Conservation (phyloP, 176 grass and related monocot genomes). For the Zoysia pacifica region DNA sequence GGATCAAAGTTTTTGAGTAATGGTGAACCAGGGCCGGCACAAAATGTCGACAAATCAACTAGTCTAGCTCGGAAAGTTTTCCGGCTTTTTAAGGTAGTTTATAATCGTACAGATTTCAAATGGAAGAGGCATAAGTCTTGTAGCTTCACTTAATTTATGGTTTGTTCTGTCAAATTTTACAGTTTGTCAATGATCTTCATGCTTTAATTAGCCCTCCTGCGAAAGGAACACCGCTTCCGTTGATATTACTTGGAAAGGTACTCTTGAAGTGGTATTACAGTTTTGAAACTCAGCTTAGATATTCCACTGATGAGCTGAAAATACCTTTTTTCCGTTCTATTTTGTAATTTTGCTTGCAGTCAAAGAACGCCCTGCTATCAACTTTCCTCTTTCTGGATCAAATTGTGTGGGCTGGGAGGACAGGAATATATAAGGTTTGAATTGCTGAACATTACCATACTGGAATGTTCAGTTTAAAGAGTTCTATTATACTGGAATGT, state of each 20-base stretch:
- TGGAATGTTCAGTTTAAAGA: too few relatives aligned
- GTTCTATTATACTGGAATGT: not conserved
- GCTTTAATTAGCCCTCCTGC: slow-evolving; percentile 74
- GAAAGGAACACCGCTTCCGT: slow-evolving; percentile 80
- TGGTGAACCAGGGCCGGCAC: slow-evolving; percentile 71
- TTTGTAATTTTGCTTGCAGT: slow-evolving; percentile 48
- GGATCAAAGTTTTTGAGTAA: slow-evolving; percentile 90
- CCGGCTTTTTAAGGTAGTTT: slow-evolving; percentile 71
- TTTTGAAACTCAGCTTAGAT: not conserved
- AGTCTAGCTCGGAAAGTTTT: slow-evolving; percentile 89
- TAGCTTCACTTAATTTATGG: not conserved
- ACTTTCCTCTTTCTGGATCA: slow-evolving; percentile 92
- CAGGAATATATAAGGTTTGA: slow-evolving; percentile 88
- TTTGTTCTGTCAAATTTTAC: not conserved
- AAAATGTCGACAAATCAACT: slow-evolving; percentile 90
- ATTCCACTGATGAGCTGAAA: not conserved
- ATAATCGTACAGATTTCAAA: not conserved
- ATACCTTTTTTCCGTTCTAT: not conserved
- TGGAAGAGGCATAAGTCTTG: not conserved
- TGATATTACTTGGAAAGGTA: slow-evolving; percentile 93
- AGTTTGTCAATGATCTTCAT: slow-evolving; percentile 95
- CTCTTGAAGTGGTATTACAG: not conserved
- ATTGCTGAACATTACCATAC: not conserved
- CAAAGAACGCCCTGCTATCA: slow-evolving; percentile 82
- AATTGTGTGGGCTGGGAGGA: slow-evolving; percentile 90